Evolutionary conservation across 163 green algal genomes (phyloP), one percentile per base, ranked within the genome.

Genomic region (Chlorella variabilis): DNA sequence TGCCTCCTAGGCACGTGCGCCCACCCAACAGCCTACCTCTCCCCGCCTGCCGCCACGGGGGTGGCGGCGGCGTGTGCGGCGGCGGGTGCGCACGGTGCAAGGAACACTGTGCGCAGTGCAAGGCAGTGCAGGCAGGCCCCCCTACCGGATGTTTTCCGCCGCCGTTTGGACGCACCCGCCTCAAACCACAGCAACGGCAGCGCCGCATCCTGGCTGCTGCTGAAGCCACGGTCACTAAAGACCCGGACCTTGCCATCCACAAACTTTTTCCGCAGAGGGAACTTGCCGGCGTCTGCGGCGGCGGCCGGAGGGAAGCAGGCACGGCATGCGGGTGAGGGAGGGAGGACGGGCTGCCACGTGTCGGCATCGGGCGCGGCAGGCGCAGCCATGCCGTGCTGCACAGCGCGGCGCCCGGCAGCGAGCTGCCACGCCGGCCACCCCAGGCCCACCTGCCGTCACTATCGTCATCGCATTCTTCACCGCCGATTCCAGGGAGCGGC

Each of bases 161-260:
- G 23, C 42, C 11, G 17, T 25, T 29, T 6, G 9, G 25, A 29
- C 73, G 15, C 56, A 70, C 73, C 73, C 6, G 73, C 73, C n/a
- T 80, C 73, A 45, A 80, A 80, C 73, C 73, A 80, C 73, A 80
- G 56, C 38, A 13, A 36, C 17, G 73, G 73, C 73, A 80, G 27
- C 38, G 73, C 54, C 6, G 73, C 73, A 1, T 48, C 38, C 38
- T 80, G 73, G 73, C 73, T 80, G 73, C 54, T 70, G 56, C 25
- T 33, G 34, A 80, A 80, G 15, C 73, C 73, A 41, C 56, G 73
- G 56, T 80, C 73, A 13, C n/a, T n/a, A 11, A 59, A 69, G 25
- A 69, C 38, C 36, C 41, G 34, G 25, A 56, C 73, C 73, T 34
- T 39, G 13, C 54, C 73, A n/a, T 41, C 56, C 27, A 56, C 18